Evolutionary conservation across 176 grass and related monocot species (phyloP), one percentile per base, ranked within the genome.

Genomic region (Oropetium thomaeum): DNA sequence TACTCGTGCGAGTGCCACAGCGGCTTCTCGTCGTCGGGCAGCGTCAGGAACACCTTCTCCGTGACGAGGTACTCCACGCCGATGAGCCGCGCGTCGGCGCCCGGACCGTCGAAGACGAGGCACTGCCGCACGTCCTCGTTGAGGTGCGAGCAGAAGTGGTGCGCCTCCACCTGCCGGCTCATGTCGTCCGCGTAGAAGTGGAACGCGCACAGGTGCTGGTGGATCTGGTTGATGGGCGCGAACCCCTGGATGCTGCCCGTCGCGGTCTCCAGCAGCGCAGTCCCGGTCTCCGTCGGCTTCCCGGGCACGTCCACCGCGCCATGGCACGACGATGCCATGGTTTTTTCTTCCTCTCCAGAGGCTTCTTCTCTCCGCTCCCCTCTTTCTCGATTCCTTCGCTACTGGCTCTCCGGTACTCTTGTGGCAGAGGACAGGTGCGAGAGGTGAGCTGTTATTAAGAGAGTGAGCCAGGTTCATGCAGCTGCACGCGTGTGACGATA

Each of bases 1-100:
- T 84, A 97, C 85, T 97, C 90, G 69, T 97, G 90, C 10, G 86
- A 72, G 88, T 97, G 94, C 90, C 90, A 93, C 81, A 97, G 83
- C 29, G 77, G 90, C 86, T 93, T 97, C 88, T 97, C 90, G 0
- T 51, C 90, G 72, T 93, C 94, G 17, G 94, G 88, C 5, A 97
- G 79, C 22, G 86, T 71, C 44, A 97, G 88, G 82, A 97, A 93
- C 4, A 93, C 65, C 65, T 17, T 2, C 87, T 93, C 88, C 0
- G 69, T 10, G 26, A 93, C 77, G 51, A 97, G 23, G 73, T 97
- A 97, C 77, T 97, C 93, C 1, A 97, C 72, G 79, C 90, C 93
- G 73, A 97, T 97, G 49, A 93, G 84, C 22, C 83, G 65, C 17
- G 86, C 86, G 16, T 58, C 83, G 17, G 85, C 82, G 19, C 73